Evolutionary conservation across 768 basidiomycete species (phyloP).

Genomic region (Podaxis carcinomalis): DNA sequence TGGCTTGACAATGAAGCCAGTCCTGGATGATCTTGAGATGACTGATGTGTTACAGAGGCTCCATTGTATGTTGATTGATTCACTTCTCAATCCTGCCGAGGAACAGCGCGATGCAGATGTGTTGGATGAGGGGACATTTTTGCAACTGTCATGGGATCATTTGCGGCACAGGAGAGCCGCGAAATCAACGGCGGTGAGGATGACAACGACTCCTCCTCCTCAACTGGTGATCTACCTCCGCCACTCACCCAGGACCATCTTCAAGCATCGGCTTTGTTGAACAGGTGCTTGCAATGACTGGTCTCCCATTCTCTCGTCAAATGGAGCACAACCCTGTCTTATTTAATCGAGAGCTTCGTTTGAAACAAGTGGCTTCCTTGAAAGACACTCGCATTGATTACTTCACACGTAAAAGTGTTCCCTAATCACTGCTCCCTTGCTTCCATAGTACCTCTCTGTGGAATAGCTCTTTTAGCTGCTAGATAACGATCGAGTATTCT

Average conservation of each 20-base stretch:
- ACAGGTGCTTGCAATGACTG: neutral
- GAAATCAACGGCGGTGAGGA: neutral
- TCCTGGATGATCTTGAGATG: neutral
- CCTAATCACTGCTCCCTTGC: neutral
- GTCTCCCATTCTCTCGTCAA: neutral
- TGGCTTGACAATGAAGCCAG: neutral
- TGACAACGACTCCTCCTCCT: neutral
- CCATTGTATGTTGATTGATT: neutral
- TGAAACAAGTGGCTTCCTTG: neutral
- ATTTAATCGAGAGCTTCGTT: neutral
- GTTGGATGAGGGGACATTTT: neutral
- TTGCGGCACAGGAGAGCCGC: neutral
- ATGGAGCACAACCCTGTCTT: neutral
- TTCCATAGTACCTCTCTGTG: neutral
- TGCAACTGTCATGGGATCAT: neutral
- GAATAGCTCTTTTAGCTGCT: neutral
- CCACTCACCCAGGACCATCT: neutral
- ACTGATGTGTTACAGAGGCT: neutral
- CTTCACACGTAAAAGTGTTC: neutral
- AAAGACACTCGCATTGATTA: neutral
- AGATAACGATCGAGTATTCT: neutral
- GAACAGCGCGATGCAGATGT: neutral
- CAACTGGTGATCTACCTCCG: neutral
- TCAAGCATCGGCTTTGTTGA: neutral
- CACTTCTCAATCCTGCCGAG: neutral